A percentile compares a stretch with the other conserved stretches of the same genome.
These are phyloP conservation scores for Tetraselmis striata DNA, from an alignment of 139 green algal genomes.

Conservation along the genomic window DNA sequence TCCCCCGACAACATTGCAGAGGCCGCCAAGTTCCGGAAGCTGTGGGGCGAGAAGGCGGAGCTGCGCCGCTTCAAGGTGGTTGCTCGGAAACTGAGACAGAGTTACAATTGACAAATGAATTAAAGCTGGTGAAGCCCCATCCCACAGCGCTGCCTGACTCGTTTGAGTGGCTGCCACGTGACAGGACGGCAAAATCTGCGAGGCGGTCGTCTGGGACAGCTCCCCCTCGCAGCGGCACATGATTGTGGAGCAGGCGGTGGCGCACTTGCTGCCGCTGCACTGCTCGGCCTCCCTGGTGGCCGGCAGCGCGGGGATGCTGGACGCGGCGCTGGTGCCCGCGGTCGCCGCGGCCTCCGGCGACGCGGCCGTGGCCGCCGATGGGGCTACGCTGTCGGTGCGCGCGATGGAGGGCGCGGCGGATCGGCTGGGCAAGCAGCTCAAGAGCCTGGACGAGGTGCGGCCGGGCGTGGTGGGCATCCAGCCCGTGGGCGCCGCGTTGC, in stretches of 20 bases:
- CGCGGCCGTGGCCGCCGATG: neutral
- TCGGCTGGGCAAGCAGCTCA: constrained; percentile 64
- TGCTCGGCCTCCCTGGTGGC: constrained; percentile 32
- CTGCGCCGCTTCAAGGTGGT: constrained; percentile 49
- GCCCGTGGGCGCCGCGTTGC: constrained; percentile 40
- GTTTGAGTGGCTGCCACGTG: too few relatives aligned
- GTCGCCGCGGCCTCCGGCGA: neutral
- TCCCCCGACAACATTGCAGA: constrained; percentile 44
- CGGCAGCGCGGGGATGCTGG: constrained; percentile 28
- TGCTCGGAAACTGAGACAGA: too few relatives aligned
- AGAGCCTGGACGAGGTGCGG: constrained; percentile 36
- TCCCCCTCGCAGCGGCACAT: constrained; percentile 33
- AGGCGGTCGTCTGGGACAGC: constrained; percentile 68
- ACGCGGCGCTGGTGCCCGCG: constrained; percentile 32
- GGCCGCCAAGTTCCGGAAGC: constrained; percentile 50
- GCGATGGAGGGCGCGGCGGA: constrained; percentile 46
- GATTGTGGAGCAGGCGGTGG: constrained; percentile 50
- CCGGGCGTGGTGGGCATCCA: constrained; percentile 46
- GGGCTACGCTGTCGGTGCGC: constrained; percentile 11
- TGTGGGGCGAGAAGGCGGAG: constrained; percentile 71
- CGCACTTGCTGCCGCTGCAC: constrained; percentile 38
- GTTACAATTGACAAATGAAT: too few relatives aligned
- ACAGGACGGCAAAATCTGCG: constrained; percentile 68
- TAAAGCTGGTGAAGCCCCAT: too few relatives aligned
- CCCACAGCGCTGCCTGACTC: too few relatives aligned